Percentiles rank a stretch among this genome's conserved stretches.
These are phyloP conservation scores for Boletus semigastroideus DNA, from an alignment of 1,284 basidiomycete genomes.

Conservation along the genomic window DNA sequence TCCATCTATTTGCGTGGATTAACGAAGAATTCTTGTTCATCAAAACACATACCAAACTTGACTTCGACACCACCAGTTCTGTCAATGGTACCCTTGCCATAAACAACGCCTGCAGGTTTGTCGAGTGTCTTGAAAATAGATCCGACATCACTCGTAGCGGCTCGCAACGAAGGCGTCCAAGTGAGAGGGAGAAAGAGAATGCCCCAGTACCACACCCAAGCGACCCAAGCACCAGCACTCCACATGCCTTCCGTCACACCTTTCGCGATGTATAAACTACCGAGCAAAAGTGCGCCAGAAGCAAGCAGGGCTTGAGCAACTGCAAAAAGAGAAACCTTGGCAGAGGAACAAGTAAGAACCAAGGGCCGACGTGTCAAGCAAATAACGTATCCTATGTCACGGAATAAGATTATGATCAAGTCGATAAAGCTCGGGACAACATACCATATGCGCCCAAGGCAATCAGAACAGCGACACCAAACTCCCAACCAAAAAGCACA, in stretches of 20 bases:
- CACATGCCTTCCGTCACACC: slow-evolving; percentile 31
- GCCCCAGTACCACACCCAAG: slow-evolving; percentile 34
- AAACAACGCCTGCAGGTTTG: slow-evolving; percentile 80
- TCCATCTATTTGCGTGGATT: slow-evolving; percentile 49
- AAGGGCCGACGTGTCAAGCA: slow-evolving; percentile 15
- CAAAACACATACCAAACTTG: slow-evolving; percentile 64
- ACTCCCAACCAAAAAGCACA: slow-evolving; percentile 64
- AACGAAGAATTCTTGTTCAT: background rate
- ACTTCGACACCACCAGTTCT: slow-evolving; percentile 75
- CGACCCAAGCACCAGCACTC: slow-evolving; percentile 30
- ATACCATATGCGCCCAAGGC: slow-evolving; percentile 77
- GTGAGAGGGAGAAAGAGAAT: slow-evolving; percentile 26
- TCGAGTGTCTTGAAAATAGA: slow-evolving; percentile 67
- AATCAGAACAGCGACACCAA: slow-evolving; percentile 69
- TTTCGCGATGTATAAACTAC: slow-evolving; percentile 44
- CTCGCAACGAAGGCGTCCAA: slow-evolving; percentile 23
- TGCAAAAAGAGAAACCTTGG: slow-evolving; percentile 55
- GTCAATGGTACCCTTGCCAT: slow-evolving; percentile 76
- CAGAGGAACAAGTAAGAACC: slow-evolving; percentile 6
- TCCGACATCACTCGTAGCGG: slow-evolving; percentile 12
- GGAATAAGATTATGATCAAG: background rate
- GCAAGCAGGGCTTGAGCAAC: slow-evolving; percentile 80
- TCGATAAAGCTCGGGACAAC: slow-evolving; percentile 18
- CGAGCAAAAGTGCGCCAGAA: slow-evolving; percentile 73
- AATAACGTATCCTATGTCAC: slow-evolving; percentile 12